Base-by-base conservation (phyloP, 2,329 filamentous ascomycete genomes). In the Emmonsiellopsis sp. region DNA sequence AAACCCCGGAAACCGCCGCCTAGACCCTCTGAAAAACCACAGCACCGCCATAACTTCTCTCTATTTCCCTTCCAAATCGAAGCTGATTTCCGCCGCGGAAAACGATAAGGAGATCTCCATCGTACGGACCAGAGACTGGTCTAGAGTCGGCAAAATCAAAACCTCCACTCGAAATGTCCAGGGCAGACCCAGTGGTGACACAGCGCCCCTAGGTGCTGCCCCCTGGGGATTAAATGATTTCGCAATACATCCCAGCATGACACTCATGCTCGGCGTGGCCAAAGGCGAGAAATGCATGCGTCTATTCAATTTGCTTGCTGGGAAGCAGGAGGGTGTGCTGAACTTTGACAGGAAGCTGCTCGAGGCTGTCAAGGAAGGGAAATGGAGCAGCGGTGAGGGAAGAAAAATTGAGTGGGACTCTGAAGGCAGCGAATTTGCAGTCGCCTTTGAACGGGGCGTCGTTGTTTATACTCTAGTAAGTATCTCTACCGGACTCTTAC, bases 291-390 rank as follows among this genome's bases (percentile, higher is more conserved):
- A 83, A 59, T 89, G 85, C 65, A 94, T 98, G 87, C 78, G 93
- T 59, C 71, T 97, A 59, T 98, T 93, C 93, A 97, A 98, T 65
- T 70, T 98, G 58, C 90, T 97, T 59, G 97, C 92, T 2, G 93
- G 91, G 13, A 95, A 92, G 74, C 96, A 95, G 74, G 91, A 91
- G 0, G 89, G 91, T 32, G 91, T 95, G 51, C 74, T 98, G 61
- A 93, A 88, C 67, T 97, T 97, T 68, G 81, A 80, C 59, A 79
- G 81, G 54, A 81, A 85, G 0, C 78, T 93, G 63, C 75, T 97
- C 51, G 76, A 81, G 44, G 83, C 87, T 61, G 81, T 87, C 9
- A 89, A 88, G 45, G 89, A 95, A 73, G 81, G 84, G 43, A 83
- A 82, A 67, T 84, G 85, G 67, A 82, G 84, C 44, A 85, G 83